Evolutionary conservation across 1,139 yeast species (phyloP).

Genomic region (Nakaseomyces bracarensis): DNA sequence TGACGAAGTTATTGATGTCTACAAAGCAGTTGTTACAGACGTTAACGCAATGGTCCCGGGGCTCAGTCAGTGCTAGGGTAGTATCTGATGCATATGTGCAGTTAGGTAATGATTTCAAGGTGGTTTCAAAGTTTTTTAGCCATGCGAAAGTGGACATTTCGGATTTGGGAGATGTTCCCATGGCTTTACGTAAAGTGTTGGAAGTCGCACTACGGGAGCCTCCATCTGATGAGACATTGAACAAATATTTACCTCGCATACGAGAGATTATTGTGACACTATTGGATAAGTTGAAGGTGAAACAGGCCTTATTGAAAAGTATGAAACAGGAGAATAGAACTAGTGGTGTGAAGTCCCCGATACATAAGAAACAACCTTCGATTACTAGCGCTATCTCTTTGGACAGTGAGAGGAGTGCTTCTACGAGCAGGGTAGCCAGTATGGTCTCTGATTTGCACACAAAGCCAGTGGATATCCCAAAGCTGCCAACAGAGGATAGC

Average conservation of each 20-base stretch:
- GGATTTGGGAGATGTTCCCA: conserved; percentile 74
- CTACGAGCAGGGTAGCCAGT: conserved; percentile 6
- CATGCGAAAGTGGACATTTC: conserved; percentile 60
- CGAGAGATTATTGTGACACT: conserved; percentile 79
- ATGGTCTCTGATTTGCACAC: conserved; percentile 3
- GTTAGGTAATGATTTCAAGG: conserved; percentile 87
- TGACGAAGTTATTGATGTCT: conserved; percentile 73
- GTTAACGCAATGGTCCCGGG: conserved; percentile 85
- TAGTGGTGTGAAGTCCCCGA: conserved; percentile 6
- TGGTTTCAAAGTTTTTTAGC: conserved; percentile 68
- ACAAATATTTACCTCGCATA: conserved; percentile 72
- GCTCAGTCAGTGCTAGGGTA: conserved; percentile 66
- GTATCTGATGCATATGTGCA: conserved; percentile 90
- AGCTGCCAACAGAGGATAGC: not conserved
- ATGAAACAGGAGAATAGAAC: conserved; percentile 22
- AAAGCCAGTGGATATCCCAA: not conserved
- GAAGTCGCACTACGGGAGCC: conserved; percentile 83
- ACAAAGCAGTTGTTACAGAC: conserved; percentile 82
- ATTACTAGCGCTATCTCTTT: conserved; percentile 7
- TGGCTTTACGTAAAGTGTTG: conserved; percentile 58
- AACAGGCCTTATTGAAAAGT: conserved; percentile 48
- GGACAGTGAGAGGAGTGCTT: conserved; percentile 6
- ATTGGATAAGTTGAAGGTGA: conserved; percentile 70
- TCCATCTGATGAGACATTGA: conserved; percentile 78
- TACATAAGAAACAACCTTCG: conserved; percentile 12